A percentile compares a stretch with the other conserved stretches of the same genome.
Evolutionary conservation across 2,329 filamentous ascomycete genomes (phyloP).

Genomic region (Phialocephala subalpina): DNA sequence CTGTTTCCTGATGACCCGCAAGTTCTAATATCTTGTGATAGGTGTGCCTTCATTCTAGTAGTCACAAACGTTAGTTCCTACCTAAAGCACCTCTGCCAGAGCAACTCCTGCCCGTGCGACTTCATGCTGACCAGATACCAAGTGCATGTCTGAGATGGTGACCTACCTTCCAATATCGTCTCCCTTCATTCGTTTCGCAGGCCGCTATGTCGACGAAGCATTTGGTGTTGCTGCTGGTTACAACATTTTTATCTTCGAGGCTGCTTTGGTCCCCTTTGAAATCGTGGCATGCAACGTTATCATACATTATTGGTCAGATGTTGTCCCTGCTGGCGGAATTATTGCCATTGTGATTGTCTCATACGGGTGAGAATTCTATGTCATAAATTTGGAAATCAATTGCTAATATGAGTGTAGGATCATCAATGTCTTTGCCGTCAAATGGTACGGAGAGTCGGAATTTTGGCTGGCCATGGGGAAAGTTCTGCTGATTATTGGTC

Average conservation of each 20-base stretch:
- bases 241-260: constrained; percentile 79
- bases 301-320: constrained; percentile 60
- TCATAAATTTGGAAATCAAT: not conserved
- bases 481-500: constrained; percentile 66
- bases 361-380: constrained; percentile 45
- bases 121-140: constrained; percentile 7
- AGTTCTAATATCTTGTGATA: constrained; percentile 53
- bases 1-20: too few relatives aligned
- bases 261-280: constrained; percentile 53
- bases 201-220: constrained; percentile 77
- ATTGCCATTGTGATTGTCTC: constrained; percentile 63
- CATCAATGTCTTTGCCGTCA: constrained; percentile 80
- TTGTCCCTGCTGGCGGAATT: constrained; percentile 48
- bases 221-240: constrained; percentile 77
- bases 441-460: constrained; percentile 80
- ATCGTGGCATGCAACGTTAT: constrained; percentile 52
- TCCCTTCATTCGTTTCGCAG: constrained; percentile 80
- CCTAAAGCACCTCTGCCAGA: constrained; percentile 46
- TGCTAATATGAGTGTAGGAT: constrained; percentile 13
- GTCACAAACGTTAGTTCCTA: constrained; percentile 59
- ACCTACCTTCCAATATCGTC: constrained; percentile 80
- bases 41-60: constrained; percentile 65
- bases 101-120: constrained; percentile 28
- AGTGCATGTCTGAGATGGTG: constrained; percentile 74
- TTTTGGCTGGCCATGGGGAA: constrained; percentile 73